Conservation (phyloP, 768 basidiomycete species). For the Kwoniella bestiolae region DNA sequence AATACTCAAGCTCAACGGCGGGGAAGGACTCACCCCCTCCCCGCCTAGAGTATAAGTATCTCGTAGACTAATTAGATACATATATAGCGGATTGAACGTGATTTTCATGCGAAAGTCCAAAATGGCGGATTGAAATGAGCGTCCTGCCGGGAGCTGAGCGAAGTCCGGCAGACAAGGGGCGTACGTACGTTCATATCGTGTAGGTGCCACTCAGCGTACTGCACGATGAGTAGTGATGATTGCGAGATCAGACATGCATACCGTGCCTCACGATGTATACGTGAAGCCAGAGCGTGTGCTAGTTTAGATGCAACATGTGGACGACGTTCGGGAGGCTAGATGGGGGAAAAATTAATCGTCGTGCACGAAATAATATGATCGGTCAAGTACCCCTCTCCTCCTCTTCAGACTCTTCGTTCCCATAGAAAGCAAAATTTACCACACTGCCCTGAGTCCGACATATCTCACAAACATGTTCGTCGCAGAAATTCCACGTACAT, state of each 20-base stretch:
- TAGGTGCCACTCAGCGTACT: no score
- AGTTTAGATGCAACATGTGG: no score
- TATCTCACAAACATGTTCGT: background rate
- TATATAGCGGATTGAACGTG: background rate
- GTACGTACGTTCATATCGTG: background rate
- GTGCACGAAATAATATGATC: background rate
- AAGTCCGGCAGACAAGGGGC: background rate
- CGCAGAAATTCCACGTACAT: background rate
- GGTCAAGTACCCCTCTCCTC: background rate
- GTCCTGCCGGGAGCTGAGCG: no score
- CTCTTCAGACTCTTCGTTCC: background rate
- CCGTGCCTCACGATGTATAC: no score
- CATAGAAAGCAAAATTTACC: background rate
- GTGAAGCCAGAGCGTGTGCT: no score
- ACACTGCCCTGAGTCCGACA: background rate
- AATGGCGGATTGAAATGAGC: background rate
- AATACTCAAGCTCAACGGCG: background rate
- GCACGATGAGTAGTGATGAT: no score
- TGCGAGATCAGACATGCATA: no score
- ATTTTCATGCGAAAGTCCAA: background rate
- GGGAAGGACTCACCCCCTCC: background rate
- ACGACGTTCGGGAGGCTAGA: no score
- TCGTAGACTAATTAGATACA: background rate
- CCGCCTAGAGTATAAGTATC: background rate
- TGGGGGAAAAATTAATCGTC: no score